These are phyloP conservation scores for Cladosporium halotolerans DNA, from an alignment of 2,329 filamentous ascomycete species.

Conservation along the genomic window DNA sequence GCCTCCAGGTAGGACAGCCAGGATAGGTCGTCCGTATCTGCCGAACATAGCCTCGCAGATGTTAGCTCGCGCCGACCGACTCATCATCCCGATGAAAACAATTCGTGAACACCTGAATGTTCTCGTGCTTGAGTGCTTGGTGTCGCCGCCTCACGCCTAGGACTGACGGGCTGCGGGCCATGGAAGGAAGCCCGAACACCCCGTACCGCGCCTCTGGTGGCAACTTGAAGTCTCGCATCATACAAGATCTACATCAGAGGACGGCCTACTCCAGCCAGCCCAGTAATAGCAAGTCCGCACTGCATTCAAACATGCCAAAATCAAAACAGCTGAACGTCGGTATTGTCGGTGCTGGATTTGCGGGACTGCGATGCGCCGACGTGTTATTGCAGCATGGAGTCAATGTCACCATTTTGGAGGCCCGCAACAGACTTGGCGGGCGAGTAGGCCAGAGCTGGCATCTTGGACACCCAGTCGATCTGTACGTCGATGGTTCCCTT, in stretches of 20 bases:
- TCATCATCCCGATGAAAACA: no score
- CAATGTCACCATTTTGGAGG: constrained; percentile 64
- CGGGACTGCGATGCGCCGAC: constrained; percentile 66
- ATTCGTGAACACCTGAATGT: no score
- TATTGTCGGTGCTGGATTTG: constrained; percentile 64
- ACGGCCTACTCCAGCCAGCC: neutral
- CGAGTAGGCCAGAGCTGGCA: constrained; percentile 43
- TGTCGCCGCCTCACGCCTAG: neutral
- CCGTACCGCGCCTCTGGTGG: neutral
- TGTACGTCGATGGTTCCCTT: constrained; percentile 38
- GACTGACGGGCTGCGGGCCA: neutral
- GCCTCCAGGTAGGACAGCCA: no score
- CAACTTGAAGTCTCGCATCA: constrained; percentile 13
- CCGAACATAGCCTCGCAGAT: neutral
- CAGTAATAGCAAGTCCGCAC: constrained; percentile 4
- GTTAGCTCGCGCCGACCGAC: no score
- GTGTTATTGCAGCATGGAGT: constrained; percentile 59
- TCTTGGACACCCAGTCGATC: constrained; percentile 47
- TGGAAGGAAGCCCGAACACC: constrained; percentile 5
- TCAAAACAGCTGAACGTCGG: constrained; percentile 38
- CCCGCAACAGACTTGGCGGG: constrained; percentile 60
- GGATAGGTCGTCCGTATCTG: no score
- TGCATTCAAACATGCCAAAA: constrained; percentile 9
- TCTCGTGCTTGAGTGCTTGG: no score
- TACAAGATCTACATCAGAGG: constrained; percentile 6